Conservation (phyloP, 495 filamentous ascomycete genomes). For the Penicillium bovifimosum region DNA sequence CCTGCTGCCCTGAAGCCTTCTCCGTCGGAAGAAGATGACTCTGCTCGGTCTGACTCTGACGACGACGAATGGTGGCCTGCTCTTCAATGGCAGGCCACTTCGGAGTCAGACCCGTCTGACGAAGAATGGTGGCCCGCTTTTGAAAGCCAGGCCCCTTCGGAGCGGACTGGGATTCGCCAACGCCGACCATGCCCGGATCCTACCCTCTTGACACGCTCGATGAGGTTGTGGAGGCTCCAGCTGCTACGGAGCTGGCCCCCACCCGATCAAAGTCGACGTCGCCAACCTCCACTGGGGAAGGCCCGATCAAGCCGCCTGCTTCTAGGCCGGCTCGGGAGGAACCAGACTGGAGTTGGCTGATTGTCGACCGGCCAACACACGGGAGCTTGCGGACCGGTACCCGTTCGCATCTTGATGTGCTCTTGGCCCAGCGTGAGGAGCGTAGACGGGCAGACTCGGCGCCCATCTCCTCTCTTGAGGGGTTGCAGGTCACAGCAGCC, state of each 20-base stretch:
- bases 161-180: too few species aligned
- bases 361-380: not conserved
- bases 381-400: not conserved
- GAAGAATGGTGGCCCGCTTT: too few species aligned
- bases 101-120: not conserved
- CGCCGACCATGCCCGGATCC: not conserved
- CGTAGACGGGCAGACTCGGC: not conserved
- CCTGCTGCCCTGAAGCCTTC: not conserved
- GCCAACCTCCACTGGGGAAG: not conserved
- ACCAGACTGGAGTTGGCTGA: not conserved
- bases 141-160: too few species aligned
- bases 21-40: too few species aligned
- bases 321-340: not conserved
- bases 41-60: too few species aligned
- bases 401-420: not conserved
- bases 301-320: not conserved
- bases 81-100: too few species aligned
- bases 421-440: not conserved
- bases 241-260: not conserved
- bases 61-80: not conserved
- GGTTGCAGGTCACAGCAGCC: not conserved
- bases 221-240: not conserved
- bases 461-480: not conserved
- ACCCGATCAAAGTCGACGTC: not conserved
- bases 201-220: too few species aligned